Evolutionary conservation across 2,329 filamentous ascomycete species (phyloP), one percentile per base, ranked within the genome.

Genomic region (Paracorniculantispora psalliotae): DNA sequence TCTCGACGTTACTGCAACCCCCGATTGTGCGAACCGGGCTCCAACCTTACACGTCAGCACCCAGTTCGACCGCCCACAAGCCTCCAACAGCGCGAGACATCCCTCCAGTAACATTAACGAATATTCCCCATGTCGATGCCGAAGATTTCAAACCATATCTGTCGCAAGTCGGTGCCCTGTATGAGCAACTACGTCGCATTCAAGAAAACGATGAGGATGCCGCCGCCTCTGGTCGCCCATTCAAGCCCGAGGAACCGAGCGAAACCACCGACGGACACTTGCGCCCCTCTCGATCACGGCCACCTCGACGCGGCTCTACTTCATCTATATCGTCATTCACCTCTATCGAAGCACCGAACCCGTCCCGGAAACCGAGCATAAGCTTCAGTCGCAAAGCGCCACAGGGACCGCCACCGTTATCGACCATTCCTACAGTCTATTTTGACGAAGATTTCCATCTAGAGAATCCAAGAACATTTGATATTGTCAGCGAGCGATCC

Each of bases 391-490:
- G 84, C 67, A 85, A 87, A 64, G 80, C 80, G 43, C 74, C 81
- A 0, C 89, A 92, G 61, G 89, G 89, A 0, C 86, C 90, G 1
- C 91, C 94, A 1, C 94, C 92, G 0, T 72, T 99, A 28, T 94
- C 92, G 4, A 97, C 92, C 0, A 96, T 99, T 46, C 94, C 94
- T 0, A 83, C 79, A 51, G 90, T 99, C 12, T 99, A 97, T 70
- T 97, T 97, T 66, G 94, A 97, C 57, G 90, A 96, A 35, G 87
- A 92, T 66, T 99, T 99, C 66, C 93, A 91, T 67, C 82, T 99
- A 8, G 94, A 99, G 69, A 97, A 99, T 63, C 94, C 94, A 0
- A 85, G 94, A 53, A 97, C 90, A 0, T 99, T 99, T 70, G 94
- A 99, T 70, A 86, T 97, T 26, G 92, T 99, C 15, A 97, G 92